Evolutionary conservation across 768 basidiomycete species (phyloP).

Genomic region (Udeniomyces megalosporus): DNA sequence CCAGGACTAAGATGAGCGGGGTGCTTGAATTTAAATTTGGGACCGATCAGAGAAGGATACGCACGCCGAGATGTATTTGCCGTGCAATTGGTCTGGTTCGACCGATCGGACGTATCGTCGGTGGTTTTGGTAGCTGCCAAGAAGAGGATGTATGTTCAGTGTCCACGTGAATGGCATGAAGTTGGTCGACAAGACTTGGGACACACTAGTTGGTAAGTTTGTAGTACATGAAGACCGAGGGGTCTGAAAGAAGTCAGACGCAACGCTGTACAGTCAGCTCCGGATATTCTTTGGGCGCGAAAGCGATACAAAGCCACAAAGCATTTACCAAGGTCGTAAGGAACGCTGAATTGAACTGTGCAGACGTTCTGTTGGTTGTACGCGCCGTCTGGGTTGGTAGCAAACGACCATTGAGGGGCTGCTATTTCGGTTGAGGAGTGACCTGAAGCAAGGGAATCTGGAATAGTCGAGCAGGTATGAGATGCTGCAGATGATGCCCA

Average conservation of each 20-base stretch:
- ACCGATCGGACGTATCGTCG: constrained; percentile 89
- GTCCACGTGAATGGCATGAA: neutral
- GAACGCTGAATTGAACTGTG: constrained; percentile 63
- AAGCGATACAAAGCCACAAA: neutral
- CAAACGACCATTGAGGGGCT: constrained; percentile 59
- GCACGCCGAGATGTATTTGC: constrained; percentile 39
- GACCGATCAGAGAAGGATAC: too few species aligned
- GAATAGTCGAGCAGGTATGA: neutral
- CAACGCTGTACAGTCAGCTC: neutral
- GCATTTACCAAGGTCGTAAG: constrained; percentile 44
- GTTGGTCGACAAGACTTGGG: neutral
- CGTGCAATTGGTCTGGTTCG: constrained; percentile 68
- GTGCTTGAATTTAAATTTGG: neutral
- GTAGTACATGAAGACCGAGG: constrained; percentile 83
- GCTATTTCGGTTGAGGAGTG: constrained; percentile 30
- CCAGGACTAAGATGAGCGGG: too few species aligned
- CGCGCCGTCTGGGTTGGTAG: constrained; percentile 37
- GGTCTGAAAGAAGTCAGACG: constrained; percentile 23
- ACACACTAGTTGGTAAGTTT: constrained; percentile 37
- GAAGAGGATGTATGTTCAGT: neutral
- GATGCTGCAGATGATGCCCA: constrained; percentile 35
- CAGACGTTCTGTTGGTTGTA: constrained; percentile 43
- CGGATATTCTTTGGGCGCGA: too few species aligned
- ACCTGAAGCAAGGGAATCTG: constrained; percentile 32
- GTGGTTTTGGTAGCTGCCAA: constrained; percentile 84